Base-by-base conservation (phyloP, 768 basidiomycete species). In the Mrakia gelida region DNA sequence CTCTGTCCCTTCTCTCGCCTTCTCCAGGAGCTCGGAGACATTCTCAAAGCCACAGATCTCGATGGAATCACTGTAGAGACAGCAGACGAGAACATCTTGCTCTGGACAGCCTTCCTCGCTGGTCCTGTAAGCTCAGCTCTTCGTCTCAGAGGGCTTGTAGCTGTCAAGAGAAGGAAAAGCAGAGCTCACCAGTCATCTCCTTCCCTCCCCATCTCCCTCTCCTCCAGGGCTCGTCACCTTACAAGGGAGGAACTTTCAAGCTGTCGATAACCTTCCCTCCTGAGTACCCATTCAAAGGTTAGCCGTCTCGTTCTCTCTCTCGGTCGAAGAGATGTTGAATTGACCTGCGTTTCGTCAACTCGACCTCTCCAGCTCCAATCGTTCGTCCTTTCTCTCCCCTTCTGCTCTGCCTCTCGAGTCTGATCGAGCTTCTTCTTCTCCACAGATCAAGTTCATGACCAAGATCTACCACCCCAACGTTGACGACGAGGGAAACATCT, bases 381-480 rank as follows among this genome's bases (percentile, higher is more conserved):
- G 75, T 75, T 52, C 63, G 75, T 67, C 67, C 52, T 30, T 32
- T 13, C 16, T 62, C 62, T 32, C 59, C 23, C 26, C 34, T 15
- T 13, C 45, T 38, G 56, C 62, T 13, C 43, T 11, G 6, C 41
- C 34, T 49, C 76, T 49, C 23, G 15, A 34, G 15, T n/a, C 18
- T 52, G 26, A n/a, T 18, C n/a, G 38, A 52, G 5, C 41, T 16
- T 61, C 28, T 30, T 28, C n/a, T 23, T 45, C 21, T 11, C 59
- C 30, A 52, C 77, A 85, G 84, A 80, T 84, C 80, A 82, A 82
- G 61, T 85, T 84, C 81, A 80, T 74, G 71, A 85, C 84, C 49
- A 83, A 84, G 79, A 82, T 83, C 71, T 84, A 84, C 79, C 84
- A 85, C 70, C 84, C 84, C 0, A 85, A 85, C 76, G 81, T 85